Evolutionary conservation across 805 yeast species (phyloP), one percentile per base, ranked within the genome.

Genomic region (Candida morakotiae): DNA sequence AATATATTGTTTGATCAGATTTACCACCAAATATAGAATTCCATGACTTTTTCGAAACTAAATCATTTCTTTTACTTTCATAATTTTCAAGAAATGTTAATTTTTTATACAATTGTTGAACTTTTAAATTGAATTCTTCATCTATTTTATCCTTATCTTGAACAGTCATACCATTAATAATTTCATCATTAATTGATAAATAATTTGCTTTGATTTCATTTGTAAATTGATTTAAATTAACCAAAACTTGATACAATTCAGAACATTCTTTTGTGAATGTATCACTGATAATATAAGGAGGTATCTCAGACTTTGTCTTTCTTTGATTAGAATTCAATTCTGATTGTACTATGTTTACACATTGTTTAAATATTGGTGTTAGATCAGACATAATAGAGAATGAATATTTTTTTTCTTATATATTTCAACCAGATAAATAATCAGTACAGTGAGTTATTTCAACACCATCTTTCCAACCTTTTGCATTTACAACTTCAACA

Each of bases 141-240:
- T 79, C 84, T 16, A 79, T 66, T 25, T 68, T 65, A 42, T 77
- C 76, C 47, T 77, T 74, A 27, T 77, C 81, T 8, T 58, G 64
- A 21, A 67, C 65, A 18, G 69, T 48, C 53, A 75, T 61, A 5
- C 45, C 47, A 9, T 34, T 32, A 19, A 42, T 11, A 8, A 19
- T n/a, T 13, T 48, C 56, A 31, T 53, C 55, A 29, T 42, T 48
- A 6, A 53, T 44, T 1, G 60, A 41, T 14, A 59, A 46, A 38
- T 60, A 60, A n/a, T 47, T 47, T 13, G 50, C 45, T 40, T 55
- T 55, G 20, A 58, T 47, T 26, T 50, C 55, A 3, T 28, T 23
- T n/a, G 55, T 46, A 41, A 73, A 69, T 14, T 36, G 36, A 19
- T 57, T 52, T 28, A 73, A 47, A 10, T 56, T 54, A 9, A 42